Conservation (phyloP, 257 asterid genomes). For the Solanum acaule region DNA sequence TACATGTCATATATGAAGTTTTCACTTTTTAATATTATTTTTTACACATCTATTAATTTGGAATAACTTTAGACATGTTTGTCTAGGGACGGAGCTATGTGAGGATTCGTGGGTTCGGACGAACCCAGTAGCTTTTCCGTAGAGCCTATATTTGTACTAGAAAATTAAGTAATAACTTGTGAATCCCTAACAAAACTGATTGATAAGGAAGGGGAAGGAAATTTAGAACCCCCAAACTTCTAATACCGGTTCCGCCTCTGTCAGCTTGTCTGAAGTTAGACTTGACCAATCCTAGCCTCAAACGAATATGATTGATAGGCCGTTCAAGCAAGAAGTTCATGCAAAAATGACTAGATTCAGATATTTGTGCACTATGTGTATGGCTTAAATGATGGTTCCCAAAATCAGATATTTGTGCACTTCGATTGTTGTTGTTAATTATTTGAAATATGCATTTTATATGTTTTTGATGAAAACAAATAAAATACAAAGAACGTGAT, state of each 20-base stretch:
- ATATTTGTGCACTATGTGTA: not conserved
- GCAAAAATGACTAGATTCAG: not conserved
- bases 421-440: not conserved
- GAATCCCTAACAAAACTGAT: no score
- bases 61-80: not conserved
- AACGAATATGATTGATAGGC: not conserved
- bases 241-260: no score
- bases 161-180: no score
- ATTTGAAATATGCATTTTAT: not conserved
- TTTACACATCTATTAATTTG: not conserved
- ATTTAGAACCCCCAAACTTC: no score
- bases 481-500: not conserved
- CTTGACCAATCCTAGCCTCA: not conserved
- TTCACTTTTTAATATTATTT: not conserved
- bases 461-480: not conserved
- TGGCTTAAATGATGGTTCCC: not conserved
- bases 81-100: no score
- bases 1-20: no score
- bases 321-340: not conserved
- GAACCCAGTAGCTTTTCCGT: no score
- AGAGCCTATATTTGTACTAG: no score
- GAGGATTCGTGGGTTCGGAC: no score
- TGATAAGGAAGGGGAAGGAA: no score
- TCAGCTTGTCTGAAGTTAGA: not conserved
- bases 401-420: not conserved